Conservation (phyloP, 1,284 basidiomycete genomes). For the Takashimella tepidaria region DNA sequence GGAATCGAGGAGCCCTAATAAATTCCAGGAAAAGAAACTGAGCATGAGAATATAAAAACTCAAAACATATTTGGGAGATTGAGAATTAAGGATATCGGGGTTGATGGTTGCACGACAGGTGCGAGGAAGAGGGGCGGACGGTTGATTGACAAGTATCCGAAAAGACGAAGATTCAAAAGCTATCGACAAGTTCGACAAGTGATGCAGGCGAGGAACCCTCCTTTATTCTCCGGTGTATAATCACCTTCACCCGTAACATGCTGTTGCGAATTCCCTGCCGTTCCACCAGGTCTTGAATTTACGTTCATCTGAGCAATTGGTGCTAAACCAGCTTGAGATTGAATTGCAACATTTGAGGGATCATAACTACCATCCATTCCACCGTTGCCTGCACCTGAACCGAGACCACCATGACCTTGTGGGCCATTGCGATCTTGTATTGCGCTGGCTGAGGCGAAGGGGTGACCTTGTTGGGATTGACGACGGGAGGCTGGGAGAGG, state of each 20-base stretch:
- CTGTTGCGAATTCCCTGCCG: constrained; percentile 35
- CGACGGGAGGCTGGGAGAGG: constrained; percentile 40
- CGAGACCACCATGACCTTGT: background rate
- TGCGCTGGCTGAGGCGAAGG: constrained; percentile 39
- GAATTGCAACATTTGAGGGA: constrained; percentile 32
- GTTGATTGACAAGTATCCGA: too few species aligned
- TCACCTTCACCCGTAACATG: constrained; percentile 39
- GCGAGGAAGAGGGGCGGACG: too few species aligned
- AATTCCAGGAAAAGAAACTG: too few species aligned
- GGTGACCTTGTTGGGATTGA: constrained; percentile 43
- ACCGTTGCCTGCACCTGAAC: constrained; percentile 8
- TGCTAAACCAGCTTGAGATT: constrained; percentile 31
- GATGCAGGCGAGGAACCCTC: constrained; percentile 40
- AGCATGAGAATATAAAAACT: too few species aligned
- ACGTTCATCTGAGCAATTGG: constrained; percentile 44
- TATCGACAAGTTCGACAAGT: constrained; percentile 44
- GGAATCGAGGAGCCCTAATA: too few species aligned
- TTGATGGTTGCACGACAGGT: too few species aligned
- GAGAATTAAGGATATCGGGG: too few species aligned
- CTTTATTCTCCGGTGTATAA: constrained; percentile 32
- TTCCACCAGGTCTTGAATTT: constrained; percentile 30
- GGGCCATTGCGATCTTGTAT: background rate
- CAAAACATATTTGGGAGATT: too few species aligned
- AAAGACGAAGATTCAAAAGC: too few species aligned
- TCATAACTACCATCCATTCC: constrained; percentile 30